Conservation (phyloP, 768 basidiomycete genomes). For the Tylopilus cervinicoccineus region DNA sequence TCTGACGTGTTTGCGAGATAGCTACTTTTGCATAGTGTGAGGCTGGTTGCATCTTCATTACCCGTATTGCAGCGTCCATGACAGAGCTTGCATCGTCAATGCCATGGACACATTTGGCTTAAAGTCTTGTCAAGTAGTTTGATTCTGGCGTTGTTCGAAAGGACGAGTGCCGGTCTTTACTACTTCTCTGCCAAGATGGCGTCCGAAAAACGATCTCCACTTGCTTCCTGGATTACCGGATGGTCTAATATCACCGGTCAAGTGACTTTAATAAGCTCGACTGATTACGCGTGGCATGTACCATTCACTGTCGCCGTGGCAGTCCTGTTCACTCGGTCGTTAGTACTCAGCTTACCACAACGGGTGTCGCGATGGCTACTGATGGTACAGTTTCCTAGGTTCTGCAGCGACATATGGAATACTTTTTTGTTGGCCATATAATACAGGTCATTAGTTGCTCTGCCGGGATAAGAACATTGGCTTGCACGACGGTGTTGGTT, state of each 20-base stretch:
- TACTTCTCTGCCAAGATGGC: constrained; percentile 29
- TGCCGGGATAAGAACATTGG: constrained; percentile 18
- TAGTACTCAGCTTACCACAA: constrained; percentile 17
- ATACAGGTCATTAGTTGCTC: constrained; percentile 20
- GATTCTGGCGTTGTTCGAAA: too few species aligned
- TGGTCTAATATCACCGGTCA: constrained; percentile 29
- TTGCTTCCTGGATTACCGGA: constrained; percentile 27
- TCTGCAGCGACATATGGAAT: constrained; percentile 22
- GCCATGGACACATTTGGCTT: too few species aligned
- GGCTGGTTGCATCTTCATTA: constrained; percentile 10
- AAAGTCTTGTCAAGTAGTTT: too few species aligned
- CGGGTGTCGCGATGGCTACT: constrained; percentile 21
- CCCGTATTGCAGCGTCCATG: too few species aligned
- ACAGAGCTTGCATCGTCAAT: constrained; percentile 4
- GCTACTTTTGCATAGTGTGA: too few species aligned
- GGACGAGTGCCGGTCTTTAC: too few species aligned
- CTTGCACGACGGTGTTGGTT: constrained; percentile 18
- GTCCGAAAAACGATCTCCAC: constrained; percentile 20
- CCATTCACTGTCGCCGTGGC: neutral
- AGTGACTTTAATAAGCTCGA: constrained; percentile 25
- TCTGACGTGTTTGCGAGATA: too few species aligned
- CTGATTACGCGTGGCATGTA: constrained; percentile 17
- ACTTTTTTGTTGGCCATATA: constrained; percentile 14
- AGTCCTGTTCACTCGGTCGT: neutral
- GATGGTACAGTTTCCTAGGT: constrained; percentile 16